Base-by-base conservation (phyloP, 352 stramenopile genomes). In the Pilasporangium apinafurcum region DNA sequence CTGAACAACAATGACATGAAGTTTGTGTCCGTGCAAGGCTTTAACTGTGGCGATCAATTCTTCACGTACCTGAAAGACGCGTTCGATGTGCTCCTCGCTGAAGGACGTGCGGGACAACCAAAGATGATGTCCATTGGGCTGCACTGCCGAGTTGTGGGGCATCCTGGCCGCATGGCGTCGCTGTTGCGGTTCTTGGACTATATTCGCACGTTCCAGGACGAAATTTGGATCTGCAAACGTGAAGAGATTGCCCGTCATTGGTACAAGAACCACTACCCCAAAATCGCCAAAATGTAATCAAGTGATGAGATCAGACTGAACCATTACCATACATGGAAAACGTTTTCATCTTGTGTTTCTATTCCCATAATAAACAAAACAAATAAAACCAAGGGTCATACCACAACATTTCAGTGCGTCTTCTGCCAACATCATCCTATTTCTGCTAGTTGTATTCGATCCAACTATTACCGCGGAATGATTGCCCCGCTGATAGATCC, bases 71-170 rank as follows among this genome's bases (percentile, higher is more conserved):
- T 98, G 40, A 98, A 97, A 29, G 83, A 95, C 41, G 58, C 83
- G 14, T 87, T 95, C 42, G 83, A 95, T 40, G 75, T 89, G 43
- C 51, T 94, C 40, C 62, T 97, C n/a, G 70, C 85, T 22, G 94
- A 98, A 68, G 92, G 91, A 20, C 74, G 69, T 30, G 61, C 53
- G 20, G 92, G 92, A 18, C 53, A 70, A 26, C 78, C 87, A 7
- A 98, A 97, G 65, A 98, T 98, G 92, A 97, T 98, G 90, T 96
- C 80, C 3, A 82, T 98, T 5, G 92, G 92, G 2, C 66, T 98
- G 28, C 94, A 98, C 52, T 98, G 92, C 59, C 84, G 92, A 37
- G 59, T 91, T n/a, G 73, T 96, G 16, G 89, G 79, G 17, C 75
- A 93, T 18, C 92, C 94, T 6, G 92, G 81, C 4, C 76, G 92